These are phyloP conservation scores for Xylariomycetidae sp. DNA, from an alignment of 2,329 filamentous ascomycete genomes.

Conservation along the genomic window DNA sequence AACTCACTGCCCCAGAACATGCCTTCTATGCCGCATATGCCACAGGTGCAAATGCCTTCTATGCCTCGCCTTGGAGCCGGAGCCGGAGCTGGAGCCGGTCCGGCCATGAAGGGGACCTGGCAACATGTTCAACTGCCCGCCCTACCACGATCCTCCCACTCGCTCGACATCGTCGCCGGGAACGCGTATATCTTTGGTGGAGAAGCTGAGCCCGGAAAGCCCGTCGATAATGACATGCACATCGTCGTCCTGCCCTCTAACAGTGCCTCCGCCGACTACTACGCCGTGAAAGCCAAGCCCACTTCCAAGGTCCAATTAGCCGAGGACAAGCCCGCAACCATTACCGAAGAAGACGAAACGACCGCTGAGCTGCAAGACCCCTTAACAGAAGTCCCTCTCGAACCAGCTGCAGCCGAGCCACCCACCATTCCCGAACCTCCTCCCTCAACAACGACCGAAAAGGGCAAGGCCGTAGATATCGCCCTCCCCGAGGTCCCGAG, in stretches of 20 bases:
- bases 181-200: conserved; percentile 71
- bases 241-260: conserved; percentile 56
- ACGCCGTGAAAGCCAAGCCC: conserved; percentile 46
- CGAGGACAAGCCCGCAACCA: conserved; percentile 7
- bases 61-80: conserved; percentile 15
- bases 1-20: conserved; percentile 43
- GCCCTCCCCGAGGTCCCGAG: conserved; percentile 47
- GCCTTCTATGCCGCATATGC: conserved; percentile 21
- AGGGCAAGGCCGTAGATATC: conserved; percentile 30
- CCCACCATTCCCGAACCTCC: conserved; percentile 7
- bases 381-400: conserved; percentile 38
- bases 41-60: conserved; percentile 18
- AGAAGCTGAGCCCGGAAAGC: conserved; percentile 60
- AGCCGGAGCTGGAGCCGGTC: conserved; percentile 11
- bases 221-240: conserved; percentile 70
- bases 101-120: conserved; percentile 53
- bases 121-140: conserved; percentile 50
- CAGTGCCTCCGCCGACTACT: conserved; percentile 55
- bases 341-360: conserved; percentile 25
- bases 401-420: conserved; percentile 19
- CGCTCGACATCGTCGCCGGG: conserved; percentile 54
- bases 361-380: conserved; percentile 29
- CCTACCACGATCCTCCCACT: conserved; percentile 71
- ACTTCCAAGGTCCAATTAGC: conserved; percentile 28
- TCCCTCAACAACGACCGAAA: conserved; percentile 14